Evolutionary conservation across 2,329 filamentous ascomycete genomes (phyloP), one percentile per base, ranked within the genome.

Genomic region (Cladophialophora immunda): DNA sequence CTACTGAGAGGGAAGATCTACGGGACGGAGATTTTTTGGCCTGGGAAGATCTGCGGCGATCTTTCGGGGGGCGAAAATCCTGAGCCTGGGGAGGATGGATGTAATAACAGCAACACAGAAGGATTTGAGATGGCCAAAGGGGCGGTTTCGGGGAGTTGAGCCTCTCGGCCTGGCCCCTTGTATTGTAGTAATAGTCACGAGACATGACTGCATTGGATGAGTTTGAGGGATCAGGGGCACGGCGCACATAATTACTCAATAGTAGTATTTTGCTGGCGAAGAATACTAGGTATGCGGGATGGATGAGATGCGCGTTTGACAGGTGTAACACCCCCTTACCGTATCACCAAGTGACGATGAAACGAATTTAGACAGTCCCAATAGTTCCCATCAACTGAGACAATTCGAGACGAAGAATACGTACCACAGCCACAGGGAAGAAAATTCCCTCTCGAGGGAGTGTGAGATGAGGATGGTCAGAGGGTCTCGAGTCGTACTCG

Each of bases 181-280:
- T 62, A 62, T 56, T 62, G 50, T 62, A 62, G 60, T 56, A 56
- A 56, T 56, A 56, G 60, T 62, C 52, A 62, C 52, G 60, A 58
- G 55, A 62, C 53, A 55, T 36, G 53, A 30, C 45, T 50, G 45
- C 45, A 50, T 50, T 50, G 45, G 45, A 50, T 50, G 9, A 4
- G 45, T 50, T 50, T 50, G 4, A 3, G 19, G 19, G 4, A 50
- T 27, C 45, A 50, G 25, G 19, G 19, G 45, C 4, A 13, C 22
- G 22, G 45, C 45, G 45, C 13, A 13, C 22, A 27, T 25, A 25
- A 8, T 11, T 19, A 25, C 9, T 25, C n/a, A 25, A 22, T 50
- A 50, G 45, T 27, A 25, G 11, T 25, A 25, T 25, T 50, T 13
- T 25, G 22, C 19, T 6, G 9, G 11, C 22, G 19, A 50, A 50